These are phyloP conservation scores for Fomitopsis schrenkii DNA, from an alignment of 1,284 basidiomycete species.

Conservation along the genomic window DNA sequence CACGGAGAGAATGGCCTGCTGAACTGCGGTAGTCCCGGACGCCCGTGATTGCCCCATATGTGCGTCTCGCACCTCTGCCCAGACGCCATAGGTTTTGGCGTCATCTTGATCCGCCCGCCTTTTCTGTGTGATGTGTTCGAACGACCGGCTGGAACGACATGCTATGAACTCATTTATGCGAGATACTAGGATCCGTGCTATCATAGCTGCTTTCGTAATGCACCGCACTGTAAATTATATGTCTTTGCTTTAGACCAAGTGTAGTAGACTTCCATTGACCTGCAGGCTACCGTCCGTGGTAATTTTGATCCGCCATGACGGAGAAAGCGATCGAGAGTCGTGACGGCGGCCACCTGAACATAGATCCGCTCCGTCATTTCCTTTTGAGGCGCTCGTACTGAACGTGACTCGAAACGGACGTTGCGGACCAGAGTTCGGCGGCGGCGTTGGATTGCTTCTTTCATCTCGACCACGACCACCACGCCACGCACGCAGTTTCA, in stretches of 20 bases:
- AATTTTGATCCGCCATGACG: not conserved
- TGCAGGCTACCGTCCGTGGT: not conserved
- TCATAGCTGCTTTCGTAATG: not conserved
- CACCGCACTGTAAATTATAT: not conserved
- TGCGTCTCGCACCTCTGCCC: not conserved
- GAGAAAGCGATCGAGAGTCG: not conserved
- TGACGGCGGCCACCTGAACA: not conserved
- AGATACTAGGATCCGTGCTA: not conserved
- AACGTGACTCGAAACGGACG: not conserved
- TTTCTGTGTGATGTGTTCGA: not conserved
- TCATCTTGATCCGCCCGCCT: not conserved
- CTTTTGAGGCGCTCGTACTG: not conserved
- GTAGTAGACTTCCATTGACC: not conserved
- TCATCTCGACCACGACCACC: not conserved
- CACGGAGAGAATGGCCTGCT: slow-evolving; percentile 67
- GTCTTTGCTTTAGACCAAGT: not conserved
- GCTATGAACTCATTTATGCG: too few relatives aligned
- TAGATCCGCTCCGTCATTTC: slow-evolving; percentile 4
- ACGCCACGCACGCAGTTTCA: not conserved
- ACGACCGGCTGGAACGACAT: not conserved
- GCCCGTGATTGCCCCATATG: not conserved
- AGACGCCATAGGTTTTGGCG: not conserved
- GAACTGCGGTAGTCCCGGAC: slow-evolving; percentile 37
- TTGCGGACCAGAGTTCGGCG: not conserved
- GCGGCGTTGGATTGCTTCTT: not conserved